Percentiles rank a stretch among this genome's conserved stretches.
phyloP scores from a whole-genome alignment of 768 basidiomycete species.

The Suillus decipiens region DNA sequence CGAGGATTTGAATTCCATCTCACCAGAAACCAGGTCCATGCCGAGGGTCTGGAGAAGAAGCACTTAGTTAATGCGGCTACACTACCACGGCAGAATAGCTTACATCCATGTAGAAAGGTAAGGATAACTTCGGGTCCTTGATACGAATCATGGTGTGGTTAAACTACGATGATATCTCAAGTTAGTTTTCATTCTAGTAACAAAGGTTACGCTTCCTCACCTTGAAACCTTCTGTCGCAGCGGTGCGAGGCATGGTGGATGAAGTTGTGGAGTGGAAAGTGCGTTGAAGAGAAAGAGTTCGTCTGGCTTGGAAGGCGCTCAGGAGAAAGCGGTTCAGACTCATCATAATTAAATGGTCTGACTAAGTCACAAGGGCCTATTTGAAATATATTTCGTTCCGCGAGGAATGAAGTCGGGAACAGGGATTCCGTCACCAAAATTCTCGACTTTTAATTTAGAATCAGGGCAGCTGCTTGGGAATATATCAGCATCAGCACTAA shows the following conservation, averaged over 20 bases:
- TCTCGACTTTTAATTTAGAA: neutral
- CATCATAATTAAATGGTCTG: conserved; percentile 12
- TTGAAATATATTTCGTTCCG: conserved; percentile 13
- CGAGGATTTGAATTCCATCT: conserved; percentile 10
- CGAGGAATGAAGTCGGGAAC: neutral
- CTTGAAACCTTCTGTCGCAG: conserved; percentile 67
- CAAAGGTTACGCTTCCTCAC: conserved; percentile 30
- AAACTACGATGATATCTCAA: conserved; percentile 45
- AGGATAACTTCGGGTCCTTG: conserved; percentile 81
- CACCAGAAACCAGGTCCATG: conserved; percentile 73
- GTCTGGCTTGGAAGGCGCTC: conserved; percentile 13
- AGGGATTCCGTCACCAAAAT: neutral
- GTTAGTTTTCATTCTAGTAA: conserved; percentile 3
- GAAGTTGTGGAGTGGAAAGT: conserved; percentile 14
- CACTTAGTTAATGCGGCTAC: neutral
- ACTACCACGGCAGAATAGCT: conserved; percentile 18
- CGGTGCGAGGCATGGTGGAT: conserved; percentile 57
- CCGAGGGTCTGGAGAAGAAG: conserved; percentile 51
- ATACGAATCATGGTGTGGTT: conserved; percentile 90
- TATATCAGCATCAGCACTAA: neutral
- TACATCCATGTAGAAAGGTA: conserved; percentile 80
- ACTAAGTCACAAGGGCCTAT: conserved; percentile 17
- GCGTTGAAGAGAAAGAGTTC: conserved; percentile 8
- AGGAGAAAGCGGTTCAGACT: conserved; percentile 11
- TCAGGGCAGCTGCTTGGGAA: neutral